Percentiles rank a stretch among this genome's conserved stretches.
Conservation (phyloP, 352 stramenopile genomes). For the Globisporangium cederbergense region DNA sequence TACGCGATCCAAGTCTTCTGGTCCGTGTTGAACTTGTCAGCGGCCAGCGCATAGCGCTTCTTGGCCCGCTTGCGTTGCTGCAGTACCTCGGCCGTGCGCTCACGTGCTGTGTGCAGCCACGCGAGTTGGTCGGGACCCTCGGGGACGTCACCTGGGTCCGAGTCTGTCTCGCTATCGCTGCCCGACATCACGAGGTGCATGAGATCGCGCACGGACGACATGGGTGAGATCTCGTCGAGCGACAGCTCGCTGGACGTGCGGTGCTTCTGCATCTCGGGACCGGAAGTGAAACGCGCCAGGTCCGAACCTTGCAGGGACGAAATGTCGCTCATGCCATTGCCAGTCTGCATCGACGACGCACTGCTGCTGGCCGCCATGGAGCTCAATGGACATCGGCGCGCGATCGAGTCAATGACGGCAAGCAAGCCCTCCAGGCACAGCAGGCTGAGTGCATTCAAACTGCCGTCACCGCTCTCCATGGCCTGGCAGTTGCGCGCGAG, state of each 20-base stretch:
- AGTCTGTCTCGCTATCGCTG: conserved; percentile 75
- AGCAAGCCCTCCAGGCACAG: conserved; percentile 84
- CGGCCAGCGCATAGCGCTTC: conserved; percentile 86
- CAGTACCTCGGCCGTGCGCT: conserved; percentile 84
- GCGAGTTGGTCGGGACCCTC: conserved; percentile 46
- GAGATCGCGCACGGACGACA: conserved; percentile 78
- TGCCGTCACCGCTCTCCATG: conserved; percentile 58
- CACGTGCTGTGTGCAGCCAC: conserved; percentile 80
- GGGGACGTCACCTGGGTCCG: conserved; percentile 37
- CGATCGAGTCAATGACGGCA: conserved; percentile 94
- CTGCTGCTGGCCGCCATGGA: conserved; percentile 13
- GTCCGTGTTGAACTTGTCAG: conserved; percentile 94
- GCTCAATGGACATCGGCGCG: conserved; percentile 76
- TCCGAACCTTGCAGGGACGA: conserved; percentile 62
- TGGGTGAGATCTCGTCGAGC: conserved; percentile 77
- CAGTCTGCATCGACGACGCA: conserved; percentile 10
- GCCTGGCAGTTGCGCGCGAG: conserved; percentile 86
- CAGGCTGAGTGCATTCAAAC: conserved; percentile 63
- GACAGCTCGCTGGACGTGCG: conserved; percentile 39
- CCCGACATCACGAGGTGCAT: conserved; percentile 83
- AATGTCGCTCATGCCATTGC: conserved; percentile 23
- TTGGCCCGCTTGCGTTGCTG: conserved; percentile 92
- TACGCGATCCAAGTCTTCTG: conserved; percentile 91
- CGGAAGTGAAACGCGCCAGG: conserved; percentile 58
- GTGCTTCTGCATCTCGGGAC: conserved; percentile 15